Percentiles rank a stretch among this genome's conserved stretches.
phyloP scores from a whole-genome alignment of 305 asterid genomes.

The Fraxinus nigra region DNA sequence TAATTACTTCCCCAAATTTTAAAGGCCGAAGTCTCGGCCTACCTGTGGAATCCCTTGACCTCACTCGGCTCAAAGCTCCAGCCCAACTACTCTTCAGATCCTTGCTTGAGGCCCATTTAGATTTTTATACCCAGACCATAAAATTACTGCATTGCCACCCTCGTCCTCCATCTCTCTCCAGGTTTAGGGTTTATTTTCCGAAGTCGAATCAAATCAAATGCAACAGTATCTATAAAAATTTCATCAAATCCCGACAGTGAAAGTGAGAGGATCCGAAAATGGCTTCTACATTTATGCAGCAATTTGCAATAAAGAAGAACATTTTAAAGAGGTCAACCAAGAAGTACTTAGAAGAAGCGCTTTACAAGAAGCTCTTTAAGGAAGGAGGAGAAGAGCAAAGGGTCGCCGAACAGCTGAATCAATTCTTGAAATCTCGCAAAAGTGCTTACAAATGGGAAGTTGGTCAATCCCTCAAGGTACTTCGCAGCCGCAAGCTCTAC shows the following conservation, averaged over 20 bases:
- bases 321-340: slow-evolving; percentile 62
- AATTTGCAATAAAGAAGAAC: slow-evolving; percentile 57
- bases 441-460: slow-evolving; percentile 94
- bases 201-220: slow-evolving; percentile 9
- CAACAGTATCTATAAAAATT: slow-evolving; percentile 7
- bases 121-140: background rate
- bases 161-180: background rate
- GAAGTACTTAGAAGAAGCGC: slow-evolving; percentile 76
- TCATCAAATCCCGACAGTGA: background rate
- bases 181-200: slow-evolving; percentile 31
- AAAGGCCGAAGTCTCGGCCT: no score
- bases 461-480: slow-evolving; percentile 63
- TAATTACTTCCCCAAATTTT: no score
- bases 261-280: slow-evolving; percentile 25
- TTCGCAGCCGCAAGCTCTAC: slow-evolving; percentile 74
- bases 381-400: slow-evolving; percentile 62
- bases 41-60: background rate
- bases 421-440: slow-evolving; percentile 60
- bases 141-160: slow-evolving; percentile 16
- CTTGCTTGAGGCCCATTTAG: slow-evolving; percentile 6
- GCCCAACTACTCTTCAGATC: background rate
- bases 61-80: background rate
- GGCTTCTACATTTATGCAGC: slow-evolving; percentile 77
- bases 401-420: slow-evolving; percentile 58
- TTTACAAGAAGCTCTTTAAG: slow-evolving; percentile 69